phyloP scores from a whole-genome alignment of 495 filamentous ascomycete genomes.

The Pyronema omphalodes region DNA sequence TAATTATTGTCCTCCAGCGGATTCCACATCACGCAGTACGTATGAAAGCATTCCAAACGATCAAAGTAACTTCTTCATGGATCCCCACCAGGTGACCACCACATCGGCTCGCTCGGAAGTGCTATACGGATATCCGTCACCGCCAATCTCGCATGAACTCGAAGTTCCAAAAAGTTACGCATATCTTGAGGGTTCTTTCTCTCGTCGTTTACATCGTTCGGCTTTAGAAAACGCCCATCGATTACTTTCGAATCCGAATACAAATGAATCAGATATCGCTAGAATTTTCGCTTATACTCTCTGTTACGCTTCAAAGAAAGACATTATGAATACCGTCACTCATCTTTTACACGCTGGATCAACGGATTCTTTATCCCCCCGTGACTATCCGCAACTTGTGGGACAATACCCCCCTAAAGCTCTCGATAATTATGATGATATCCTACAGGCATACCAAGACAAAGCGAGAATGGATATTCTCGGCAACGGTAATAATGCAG shows the following conservation, averaged over 20 bases:
- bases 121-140: background rate
- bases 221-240: constrained; percentile 43
- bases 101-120: background rate
- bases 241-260: constrained; percentile 38
- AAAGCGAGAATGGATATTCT: constrained; percentile 1
- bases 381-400: constrained; percentile 38
- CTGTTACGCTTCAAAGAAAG: constrained; percentile 33
- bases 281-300: constrained; percentile 50
- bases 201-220: constrained; percentile 48
- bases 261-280: constrained; percentile 32
- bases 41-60: background rate
- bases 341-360: constrained; percentile 26
- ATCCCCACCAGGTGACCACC: constrained; percentile 5
- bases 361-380: constrained; percentile 37
- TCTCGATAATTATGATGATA: constrained; percentile 26
- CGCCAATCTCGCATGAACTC: background rate
- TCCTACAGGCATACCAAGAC: constrained; percentile 25
- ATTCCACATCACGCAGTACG: background rate
- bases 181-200: constrained; percentile 28
- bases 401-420: constrained; percentile 43
- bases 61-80: constrained; percentile 33
- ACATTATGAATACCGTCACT: constrained; percentile 31
- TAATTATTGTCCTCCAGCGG: background rate
- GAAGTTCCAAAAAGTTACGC: background rate
- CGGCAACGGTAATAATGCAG: background rate